Evolutionary conservation across 441 rosid genomes (phyloP).

Genomic region (Manihot esculenta): DNA sequence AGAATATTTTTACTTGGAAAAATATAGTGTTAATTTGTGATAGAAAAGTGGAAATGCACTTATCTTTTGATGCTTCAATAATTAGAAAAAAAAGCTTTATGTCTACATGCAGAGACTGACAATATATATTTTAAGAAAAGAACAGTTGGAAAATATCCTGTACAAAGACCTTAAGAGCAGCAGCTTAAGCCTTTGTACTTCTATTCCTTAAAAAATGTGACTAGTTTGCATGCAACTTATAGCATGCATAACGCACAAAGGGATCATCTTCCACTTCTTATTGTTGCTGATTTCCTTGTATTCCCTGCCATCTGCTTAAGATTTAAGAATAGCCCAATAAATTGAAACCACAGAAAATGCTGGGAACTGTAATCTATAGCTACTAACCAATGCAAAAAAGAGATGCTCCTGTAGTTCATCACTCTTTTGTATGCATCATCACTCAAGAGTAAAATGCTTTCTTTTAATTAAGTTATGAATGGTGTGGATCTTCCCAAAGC

Average conservation of each 20-base stretch:
- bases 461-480: not conserved
- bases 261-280: not conserved
- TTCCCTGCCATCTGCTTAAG: not conserved
- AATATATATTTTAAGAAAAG: too few relatives aligned
- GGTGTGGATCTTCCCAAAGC: not conserved
- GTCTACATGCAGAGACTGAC: too few relatives aligned
- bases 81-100: not conserved
- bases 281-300: too few relatives aligned
- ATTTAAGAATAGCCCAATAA: not conserved
- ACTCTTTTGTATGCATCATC: not conserved
- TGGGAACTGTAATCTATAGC: not conserved
- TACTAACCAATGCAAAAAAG: too few relatives aligned
- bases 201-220: not conserved
- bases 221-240: too few relatives aligned
- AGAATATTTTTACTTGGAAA: not conserved
- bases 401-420: not conserved
- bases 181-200: not conserved
- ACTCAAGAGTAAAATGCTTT: not conserved
- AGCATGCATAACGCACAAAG: not conserved
- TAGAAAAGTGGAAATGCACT: not conserved
- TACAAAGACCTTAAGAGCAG: not conserved
- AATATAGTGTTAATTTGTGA: not conserved
- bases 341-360: not conserved
- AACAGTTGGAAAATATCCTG: too few relatives aligned
- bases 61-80: not conserved